Conservation (phyloP, 352 stramenopile species). For the Phytophthora fragariaefolia region DNA sequence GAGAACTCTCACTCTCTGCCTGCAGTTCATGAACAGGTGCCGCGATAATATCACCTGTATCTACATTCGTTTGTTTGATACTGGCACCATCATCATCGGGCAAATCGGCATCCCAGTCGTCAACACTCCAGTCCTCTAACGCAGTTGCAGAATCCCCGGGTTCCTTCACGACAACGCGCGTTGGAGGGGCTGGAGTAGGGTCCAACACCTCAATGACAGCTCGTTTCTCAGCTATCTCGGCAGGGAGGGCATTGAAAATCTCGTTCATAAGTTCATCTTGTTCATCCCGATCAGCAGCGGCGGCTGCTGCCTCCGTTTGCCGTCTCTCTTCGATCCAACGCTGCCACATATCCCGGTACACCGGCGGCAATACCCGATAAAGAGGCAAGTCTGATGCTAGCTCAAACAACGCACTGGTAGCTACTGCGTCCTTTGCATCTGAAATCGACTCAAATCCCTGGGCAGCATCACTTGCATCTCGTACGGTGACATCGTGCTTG, state of each 20-base stretch:
- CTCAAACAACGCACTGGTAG: slow-evolving; percentile 89
- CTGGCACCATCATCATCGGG: slow-evolving; percentile 37
- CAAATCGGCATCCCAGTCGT: slow-evolving; percentile 79
- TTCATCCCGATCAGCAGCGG: slow-evolving; percentile 48
- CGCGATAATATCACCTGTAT: background rate
- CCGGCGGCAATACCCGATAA: slow-evolving; percentile 89
- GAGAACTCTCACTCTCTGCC: slow-evolving; percentile 35
- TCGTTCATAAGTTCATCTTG: slow-evolving; percentile 63
- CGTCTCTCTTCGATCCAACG: slow-evolving; percentile 60
- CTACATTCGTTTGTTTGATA: background rate
- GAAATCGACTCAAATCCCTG: slow-evolving; percentile 68
- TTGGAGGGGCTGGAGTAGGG: background rate
- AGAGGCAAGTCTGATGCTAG: slow-evolving; percentile 86
- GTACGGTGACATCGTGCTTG: slow-evolving; percentile 51
- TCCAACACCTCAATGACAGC: slow-evolving; percentile 25
- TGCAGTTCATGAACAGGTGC: slow-evolving; percentile 7
- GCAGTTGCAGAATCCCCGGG: slow-evolving; percentile 5
- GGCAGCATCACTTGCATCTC: slow-evolving; percentile 42
- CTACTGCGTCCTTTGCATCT: slow-evolving; percentile 77
- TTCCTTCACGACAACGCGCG: slow-evolving; percentile 7
- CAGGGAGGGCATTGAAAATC: slow-evolving; percentile 55
- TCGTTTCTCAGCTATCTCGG: slow-evolving; percentile 55
- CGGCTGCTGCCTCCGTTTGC: slow-evolving; percentile 38
- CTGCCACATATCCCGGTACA: slow-evolving; percentile 90
- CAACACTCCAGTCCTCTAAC: slow-evolving; percentile 64